Evolutionary conservation across 2,329 filamentous ascomycete species (phyloP).

Genomic region (Periconia sp.): DNA sequence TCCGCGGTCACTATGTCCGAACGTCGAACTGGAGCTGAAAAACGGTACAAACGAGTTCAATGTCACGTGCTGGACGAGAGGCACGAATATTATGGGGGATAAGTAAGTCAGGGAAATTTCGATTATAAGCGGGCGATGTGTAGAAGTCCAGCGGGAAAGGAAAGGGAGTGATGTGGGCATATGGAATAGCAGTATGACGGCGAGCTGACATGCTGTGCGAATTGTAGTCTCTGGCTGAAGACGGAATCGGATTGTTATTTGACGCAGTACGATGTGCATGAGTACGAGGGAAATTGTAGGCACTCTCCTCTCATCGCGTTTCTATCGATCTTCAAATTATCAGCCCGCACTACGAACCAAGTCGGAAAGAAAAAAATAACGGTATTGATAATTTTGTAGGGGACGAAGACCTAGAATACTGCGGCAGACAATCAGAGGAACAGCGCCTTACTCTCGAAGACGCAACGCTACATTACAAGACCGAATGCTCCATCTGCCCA

Average conservation of each 20-base stretch:
- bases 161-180: too few relatives aligned
- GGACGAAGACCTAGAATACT: conserved; percentile 26
- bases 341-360: too few relatives aligned
- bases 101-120: conserved; percentile 7
- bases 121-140: not conserved
- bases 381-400: conserved; percentile 9
- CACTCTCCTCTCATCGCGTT: not conserved
- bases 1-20: conserved; percentile 30
- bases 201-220: not conserved
- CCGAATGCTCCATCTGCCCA: conserved; percentile 30
- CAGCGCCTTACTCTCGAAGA: conserved; percentile 24
- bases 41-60: conserved; percentile 17
- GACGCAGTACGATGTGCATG: conserved; percentile 30
- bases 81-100: conserved; percentile 30
- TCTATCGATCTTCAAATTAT: too few relatives aligned
- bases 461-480: conserved; percentile 29
- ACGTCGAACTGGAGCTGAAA: conserved; percentile 19
- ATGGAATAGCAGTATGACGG: not conserved
- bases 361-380: not conserved
- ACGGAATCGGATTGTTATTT: conserved; percentile 31
- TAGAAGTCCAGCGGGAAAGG: too few relatives aligned
- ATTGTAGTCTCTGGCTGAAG: conserved; percentile 27
- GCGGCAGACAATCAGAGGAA: conserved; percentile 26
- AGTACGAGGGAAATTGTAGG: conserved; percentile 30
- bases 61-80: conserved; percentile 32